Base-by-base conservation (phyloP, 768 basidiomycete species). In the Suillus subalutaceus region DNA sequence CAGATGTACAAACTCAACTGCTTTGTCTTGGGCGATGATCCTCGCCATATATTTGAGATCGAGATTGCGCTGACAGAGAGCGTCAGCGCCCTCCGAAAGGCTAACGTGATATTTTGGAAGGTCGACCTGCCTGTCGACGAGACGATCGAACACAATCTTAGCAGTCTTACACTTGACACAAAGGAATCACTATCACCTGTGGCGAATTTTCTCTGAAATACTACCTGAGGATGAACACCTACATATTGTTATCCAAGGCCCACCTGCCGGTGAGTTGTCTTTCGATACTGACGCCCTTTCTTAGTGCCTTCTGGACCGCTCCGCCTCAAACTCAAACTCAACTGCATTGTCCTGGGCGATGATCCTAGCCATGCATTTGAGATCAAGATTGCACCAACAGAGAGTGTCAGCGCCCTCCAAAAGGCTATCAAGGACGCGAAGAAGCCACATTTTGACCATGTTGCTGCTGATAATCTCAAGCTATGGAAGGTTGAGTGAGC, bases 191-290 rank as follows among this genome's bases (percentile, higher is more conserved):
- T 62, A 48, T 56, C 7, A n/a, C 23, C 60, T 30, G 16, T 26
- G 35, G 26, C 26, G 26, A 26, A 26, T 26, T 26, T 26, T 26
- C 26, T 26, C 26, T 26, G 26, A 26, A 26, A 26, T 26, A 26
- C 26, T 26, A 26, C 26, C 26, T 26, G 26, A 26, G 26, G 26
- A 26, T 26, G 26, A 26, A 26, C 26, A 26, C 26, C 26, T 26
- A 26, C 26, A 65, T 53, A 65, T 65, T 40, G 35, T 65, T 55
- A 46, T 65, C 50, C 35, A 18, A 30, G 4, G 6, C 20, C 37
- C 61, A 40, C 30, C 23, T 48, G 32, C 16, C 16, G 10, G 65
- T 65, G 50, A 52, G 8, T 53, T 23, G 40, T 32, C 35, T 41
- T n/a, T 61, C 3, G 16, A 5, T 46, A 46, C 44, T 46, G 37